A percentile compares a stretch with the other conserved stretches of the same genome.
Conservation (phyloP, 2,329 filamentous ascomycete species). For the Paecilomyces niveus region DNA sequence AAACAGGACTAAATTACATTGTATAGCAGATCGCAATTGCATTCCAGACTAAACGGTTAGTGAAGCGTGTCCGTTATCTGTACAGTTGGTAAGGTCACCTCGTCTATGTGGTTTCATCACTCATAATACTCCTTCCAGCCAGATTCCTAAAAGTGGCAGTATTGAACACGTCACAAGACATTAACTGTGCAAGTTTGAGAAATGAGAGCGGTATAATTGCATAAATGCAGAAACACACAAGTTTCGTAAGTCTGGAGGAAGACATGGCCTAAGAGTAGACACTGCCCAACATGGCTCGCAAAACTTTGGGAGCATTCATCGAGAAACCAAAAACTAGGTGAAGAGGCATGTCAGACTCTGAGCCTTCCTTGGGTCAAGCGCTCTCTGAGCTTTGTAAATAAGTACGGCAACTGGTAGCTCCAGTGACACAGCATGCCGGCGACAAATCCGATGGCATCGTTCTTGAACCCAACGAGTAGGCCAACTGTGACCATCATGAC, state of each 20-base stretch:
- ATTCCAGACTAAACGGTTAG: not conserved
- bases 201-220: too few species aligned
- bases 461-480: constrained; percentile 75
- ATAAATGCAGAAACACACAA: too few species aligned
- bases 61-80: not conserved
- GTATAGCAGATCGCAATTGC: not conserved
- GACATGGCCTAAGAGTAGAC: too few species aligned
- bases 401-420: constrained; percentile 46
- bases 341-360: constrained; percentile 2
- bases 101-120: not conserved
- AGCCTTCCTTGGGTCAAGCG: constrained; percentile 27
- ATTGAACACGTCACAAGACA: too few species aligned
- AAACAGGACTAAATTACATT: too few species aligned
- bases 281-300: too few species aligned
- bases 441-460: constrained; percentile 80
- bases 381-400: constrained; percentile 16
- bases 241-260: too few species aligned
- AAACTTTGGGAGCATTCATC: not conserved
- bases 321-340: too few species aligned
- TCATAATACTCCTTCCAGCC: not conserved
- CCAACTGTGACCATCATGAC: constrained; percentile 87
- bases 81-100: not conserved
- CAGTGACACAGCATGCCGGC: constrained; percentile 75
- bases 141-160: too few species aligned
- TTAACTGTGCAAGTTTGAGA: too few species aligned